Evolutionary conservation across 2,329 filamentous ascomycete genomes (phyloP), one percentile per base, ranked within the genome.

Genomic region (Chaetomium globosum): DNA sequence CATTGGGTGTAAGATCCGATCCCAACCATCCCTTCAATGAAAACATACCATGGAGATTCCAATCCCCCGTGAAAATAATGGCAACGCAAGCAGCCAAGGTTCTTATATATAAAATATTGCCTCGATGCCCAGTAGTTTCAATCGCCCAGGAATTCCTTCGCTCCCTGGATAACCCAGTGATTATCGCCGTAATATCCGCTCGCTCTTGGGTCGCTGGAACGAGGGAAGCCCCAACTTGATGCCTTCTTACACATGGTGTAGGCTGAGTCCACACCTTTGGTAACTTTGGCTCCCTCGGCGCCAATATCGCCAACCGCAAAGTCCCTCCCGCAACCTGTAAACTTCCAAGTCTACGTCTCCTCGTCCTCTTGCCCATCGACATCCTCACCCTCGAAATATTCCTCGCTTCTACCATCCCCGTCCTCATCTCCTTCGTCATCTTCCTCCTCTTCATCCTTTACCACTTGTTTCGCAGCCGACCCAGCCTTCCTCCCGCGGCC

Each of bases 401-500:
- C 49, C 19, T 52, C 49, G 21, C 13, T n/a, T 23, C 4, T 30
- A 12, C 26, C 36, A 23, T 48, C 58, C 19, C 54, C 49, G 53
- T 53, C 46, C 26, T 56, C 39, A 33, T 26, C 46, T 9, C 30
- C 59, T 26, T 36, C 33, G 8, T 36, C 8, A 30, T 19, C 36
- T 56, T 54, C n/a, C 46, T 57, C 64, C 16, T 52, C 59, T 21
- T 58, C 61, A 8, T 51, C 65, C 9, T 65, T 61, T 51, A 55
- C 62, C 19, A 5, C 62, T 5, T 13, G 62, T 49, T 64, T 61
- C 33, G 63, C 65, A 54, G 48, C 68, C 31, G 33, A 52, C 36
- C 4, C 19, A 36, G 21, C 46, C 54, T n/a, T 59, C 55, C 59
- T 61, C 60, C 58, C 43, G 54, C 49, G 56, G 26, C 59, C 53